Evolutionary conservation across 1,284 basidiomycete genomes (phyloP).

Genomic region (Sporisorium sorghi): DNA sequence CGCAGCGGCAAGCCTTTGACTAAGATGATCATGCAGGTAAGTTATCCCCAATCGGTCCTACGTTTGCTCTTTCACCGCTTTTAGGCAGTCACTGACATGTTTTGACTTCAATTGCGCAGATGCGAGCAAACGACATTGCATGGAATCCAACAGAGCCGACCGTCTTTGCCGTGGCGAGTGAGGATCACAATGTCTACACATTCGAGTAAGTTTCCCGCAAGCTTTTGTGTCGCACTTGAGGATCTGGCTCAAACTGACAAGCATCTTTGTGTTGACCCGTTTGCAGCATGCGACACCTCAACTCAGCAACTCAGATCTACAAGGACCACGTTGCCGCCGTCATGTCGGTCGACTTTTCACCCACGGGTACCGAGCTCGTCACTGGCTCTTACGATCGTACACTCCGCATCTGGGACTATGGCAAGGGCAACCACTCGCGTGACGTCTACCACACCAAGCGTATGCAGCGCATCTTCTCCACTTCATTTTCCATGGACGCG

Average conservation of each 20-base stretch:
- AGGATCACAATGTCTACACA: slow-evolving; percentile 98
- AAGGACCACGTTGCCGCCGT: slow-evolving; percentile 97
- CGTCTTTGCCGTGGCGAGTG: slow-evolving; percentile 87
- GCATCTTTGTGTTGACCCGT: background rate
- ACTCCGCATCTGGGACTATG: slow-evolving; percentile 90
- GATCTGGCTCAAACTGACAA: background rate
- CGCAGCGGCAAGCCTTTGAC: slow-evolving; percentile 94
- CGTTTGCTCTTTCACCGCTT: background rate
- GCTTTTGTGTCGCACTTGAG: background rate
- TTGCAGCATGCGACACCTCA: slow-evolving; percentile 79
- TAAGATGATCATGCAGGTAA: slow-evolving; percentile 80
- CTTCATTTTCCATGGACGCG: slow-evolving; percentile 83
- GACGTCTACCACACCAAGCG: slow-evolving; percentile 98
- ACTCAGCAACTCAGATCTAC: slow-evolving; percentile 89
- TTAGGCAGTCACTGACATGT: slow-evolving; percentile 72
- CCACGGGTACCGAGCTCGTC: slow-evolving; percentile 95
- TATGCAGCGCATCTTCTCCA: slow-evolving; percentile 84
- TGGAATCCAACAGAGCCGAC: slow-evolving; percentile 98
- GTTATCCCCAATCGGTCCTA: background rate
- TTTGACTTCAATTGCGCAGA: slow-evolving; percentile 55
- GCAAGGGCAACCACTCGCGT: slow-evolving; percentile 79
- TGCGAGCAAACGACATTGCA: slow-evolving; percentile 80
- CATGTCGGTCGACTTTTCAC: slow-evolving; percentile 72
- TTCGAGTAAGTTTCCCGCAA: slow-evolving; percentile 76
- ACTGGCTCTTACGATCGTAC: slow-evolving; percentile 97